phyloP scores from a whole-genome alignment of 805 yeast genomes.

The Saturnispora mendoncae region DNA sequence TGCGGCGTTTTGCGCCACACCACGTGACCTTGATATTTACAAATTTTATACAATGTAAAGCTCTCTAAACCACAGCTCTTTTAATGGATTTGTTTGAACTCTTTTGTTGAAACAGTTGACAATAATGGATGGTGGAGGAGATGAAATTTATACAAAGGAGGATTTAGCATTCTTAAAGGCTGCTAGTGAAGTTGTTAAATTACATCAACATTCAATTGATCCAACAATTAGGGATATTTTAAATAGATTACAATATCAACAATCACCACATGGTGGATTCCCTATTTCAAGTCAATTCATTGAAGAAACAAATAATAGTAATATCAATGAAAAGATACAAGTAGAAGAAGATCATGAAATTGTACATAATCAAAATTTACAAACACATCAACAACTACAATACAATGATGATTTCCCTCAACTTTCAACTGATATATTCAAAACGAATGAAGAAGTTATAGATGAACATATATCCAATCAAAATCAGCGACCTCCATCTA shows the following conservation, averaged over 20 bases:
- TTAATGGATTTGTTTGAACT: not conserved
- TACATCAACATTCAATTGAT: conserved; percentile 39
- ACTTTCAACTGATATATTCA: conserved; percentile 2
- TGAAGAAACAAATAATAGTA: no score
- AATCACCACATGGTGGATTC: conserved; percentile 51
- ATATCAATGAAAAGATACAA: no score
- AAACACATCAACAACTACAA: not conserved
- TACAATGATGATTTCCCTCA: conserved; percentile 1
- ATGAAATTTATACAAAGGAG: conserved; percentile 29
- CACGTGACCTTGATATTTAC: not conserved
- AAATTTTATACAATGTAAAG: not conserved
- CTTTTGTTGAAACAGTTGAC: not conserved
- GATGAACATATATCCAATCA: no score
- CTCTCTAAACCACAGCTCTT: not conserved
- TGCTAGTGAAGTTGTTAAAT: conserved; percentile 52
- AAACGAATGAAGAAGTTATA: not conserved
- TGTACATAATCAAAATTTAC: not conserved
- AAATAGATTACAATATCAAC: conserved; percentile 48
- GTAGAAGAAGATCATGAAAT: no score
- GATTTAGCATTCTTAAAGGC: conserved; percentile 48
- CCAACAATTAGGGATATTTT: conserved; percentile 56
- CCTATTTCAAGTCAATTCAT: conserved; percentile 25
- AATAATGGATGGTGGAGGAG: not conserved
- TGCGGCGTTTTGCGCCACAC: no score
- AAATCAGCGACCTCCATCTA: no score